These are phyloP conservation scores for Flaveria ramosissima DNA, from an alignment of 129 eudicot genomes.

Conservation along the genomic window DNA sequence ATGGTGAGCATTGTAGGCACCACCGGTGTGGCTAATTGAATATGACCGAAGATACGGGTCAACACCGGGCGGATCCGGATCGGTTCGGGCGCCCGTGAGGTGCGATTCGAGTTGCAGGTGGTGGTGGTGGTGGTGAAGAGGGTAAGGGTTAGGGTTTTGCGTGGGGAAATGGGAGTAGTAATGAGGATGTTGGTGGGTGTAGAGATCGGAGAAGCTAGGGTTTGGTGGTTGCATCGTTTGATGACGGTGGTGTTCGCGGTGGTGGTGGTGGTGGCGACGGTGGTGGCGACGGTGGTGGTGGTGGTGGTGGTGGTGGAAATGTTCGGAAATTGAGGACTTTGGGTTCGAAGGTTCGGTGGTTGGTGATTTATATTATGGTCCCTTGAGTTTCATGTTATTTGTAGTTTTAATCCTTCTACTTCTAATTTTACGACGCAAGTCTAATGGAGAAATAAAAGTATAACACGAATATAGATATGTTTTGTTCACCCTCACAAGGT, in stretches of 20 bases:
- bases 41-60: conserved; percentile 34
- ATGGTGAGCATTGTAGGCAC: conserved; percentile 30
- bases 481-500: too few relatives aligned
- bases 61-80: conserved; percentile 39
- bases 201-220: conserved; percentile 15
- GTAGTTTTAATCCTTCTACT: background rate
- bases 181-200: conserved; percentile 4
- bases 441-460: too few relatives aligned
- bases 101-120: conserved; percentile 10
- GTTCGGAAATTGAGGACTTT: background rate
- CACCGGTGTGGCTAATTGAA: conserved; percentile 22
- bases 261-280: background rate
- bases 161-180: conserved; percentile 22
- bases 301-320: conserved; percentile 13
- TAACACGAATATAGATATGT: background rate
- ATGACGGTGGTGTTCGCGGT: background rate
- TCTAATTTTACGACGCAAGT: background rate
- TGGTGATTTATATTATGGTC: background rate
- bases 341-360: background rate
- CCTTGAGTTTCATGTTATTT: background rate
- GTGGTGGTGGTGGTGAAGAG: conserved; percentile 5
- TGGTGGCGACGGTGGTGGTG: background rate
- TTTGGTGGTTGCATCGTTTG: conserved; percentile 26
- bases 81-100: background rate
- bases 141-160: conserved; percentile 52